Conservation (phyloP, 2,329 filamentous ascomycete genomes). For the Pestalotiopsis sp. region DNA sequence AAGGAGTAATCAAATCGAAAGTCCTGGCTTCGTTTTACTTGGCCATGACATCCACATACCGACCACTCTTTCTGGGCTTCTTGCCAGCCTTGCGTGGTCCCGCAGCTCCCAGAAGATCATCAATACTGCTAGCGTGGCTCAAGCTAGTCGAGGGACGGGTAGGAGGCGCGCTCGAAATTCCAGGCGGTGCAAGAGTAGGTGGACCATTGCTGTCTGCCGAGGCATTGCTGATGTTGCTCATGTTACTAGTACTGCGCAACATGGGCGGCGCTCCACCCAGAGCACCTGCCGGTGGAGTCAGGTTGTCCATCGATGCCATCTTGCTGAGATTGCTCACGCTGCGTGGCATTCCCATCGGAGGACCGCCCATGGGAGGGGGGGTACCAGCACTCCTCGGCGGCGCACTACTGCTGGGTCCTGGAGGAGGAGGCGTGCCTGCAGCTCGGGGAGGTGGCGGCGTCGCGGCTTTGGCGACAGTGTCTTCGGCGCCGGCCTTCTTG, state of each 20-base stretch:
- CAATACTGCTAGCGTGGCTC: constrained; percentile 91
- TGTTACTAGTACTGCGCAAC: constrained; percentile 49
- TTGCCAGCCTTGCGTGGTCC: constrained; percentile 66
- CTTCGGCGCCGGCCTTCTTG: constrained; percentile 78
- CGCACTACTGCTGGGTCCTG: constrained; percentile 25
- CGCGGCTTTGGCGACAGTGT: constrained; percentile 57
- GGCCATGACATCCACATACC: constrained; percentile 97
- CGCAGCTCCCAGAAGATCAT: constrained; percentile 81
- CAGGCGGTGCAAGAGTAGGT: constrained; percentile 21
- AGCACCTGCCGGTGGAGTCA: constrained; percentile 27
- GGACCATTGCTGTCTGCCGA: constrained; percentile 8
- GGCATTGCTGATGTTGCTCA: constrained; percentile 35
- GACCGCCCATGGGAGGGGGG: constrained; percentile 19
- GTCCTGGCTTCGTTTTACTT: constrained; percentile 42
- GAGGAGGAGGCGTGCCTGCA: constrained; percentile 52
- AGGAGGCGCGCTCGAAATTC: constrained; percentile 52
- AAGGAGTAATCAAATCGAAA: neutral
- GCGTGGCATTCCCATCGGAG: constrained; percentile 25
- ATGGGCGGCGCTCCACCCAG: constrained; percentile 37
- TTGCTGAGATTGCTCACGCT: constrained; percentile 29
- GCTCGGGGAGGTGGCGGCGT: constrained; percentile 79
- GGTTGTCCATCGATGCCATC: constrained; percentile 35
- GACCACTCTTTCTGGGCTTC: constrained; percentile 77
- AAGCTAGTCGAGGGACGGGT: constrained; percentile 76
- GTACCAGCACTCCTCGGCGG: constrained; percentile 27